Base-by-base conservation (phyloP, 805 yeast species). In the Priceomyces castillae region DNA sequence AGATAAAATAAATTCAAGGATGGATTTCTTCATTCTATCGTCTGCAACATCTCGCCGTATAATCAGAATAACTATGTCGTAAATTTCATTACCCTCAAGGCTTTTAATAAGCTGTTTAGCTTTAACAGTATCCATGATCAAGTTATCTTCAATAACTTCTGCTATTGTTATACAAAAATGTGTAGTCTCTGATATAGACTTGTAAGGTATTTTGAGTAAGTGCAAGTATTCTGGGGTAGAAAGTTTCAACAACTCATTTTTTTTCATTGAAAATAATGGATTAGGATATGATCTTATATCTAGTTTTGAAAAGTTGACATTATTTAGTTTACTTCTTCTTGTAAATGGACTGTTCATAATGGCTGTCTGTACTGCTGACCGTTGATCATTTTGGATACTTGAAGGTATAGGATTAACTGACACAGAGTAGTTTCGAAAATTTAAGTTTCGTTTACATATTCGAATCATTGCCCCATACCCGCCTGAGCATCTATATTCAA, bases 261-360 rank as follows among this genome's bases (percentile, higher is more conserved):
- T 58, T 12, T 51, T 30, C 60, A 65, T 58, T 12, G 51, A 41
- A 41, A 54, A 61, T 28, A 70, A 55, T 3, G 76, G 74, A 37
- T 69, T 68, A 4, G 69, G 67, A 43, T 53, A 56, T 4, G 58
- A 46, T 36, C 59, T 57, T 16, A 34, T 30, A 4, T 59, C 57
- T 16, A 60, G 5, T 36, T 42, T 33, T 41, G 30, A 26, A 45
- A 40, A 46, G 34, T 45, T 25, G 23, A 28, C 18, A 9, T 18
- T 23, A 12, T 16, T 10, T 11, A 14, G 17, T 34, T 18, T 25
- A 3, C 22, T 34, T 19, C 14, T 45, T 42, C 43, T 37, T 7
- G 55, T 43, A 36, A 57, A 57, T n/a, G 54, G 51, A 22, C 42
- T 39, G 11, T 42, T 36, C 15, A 57, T 50, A 10, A 57, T 34